Conservation (phyloP, 768 basidiomycete species). For the Tricholoma matsutake region DNA sequence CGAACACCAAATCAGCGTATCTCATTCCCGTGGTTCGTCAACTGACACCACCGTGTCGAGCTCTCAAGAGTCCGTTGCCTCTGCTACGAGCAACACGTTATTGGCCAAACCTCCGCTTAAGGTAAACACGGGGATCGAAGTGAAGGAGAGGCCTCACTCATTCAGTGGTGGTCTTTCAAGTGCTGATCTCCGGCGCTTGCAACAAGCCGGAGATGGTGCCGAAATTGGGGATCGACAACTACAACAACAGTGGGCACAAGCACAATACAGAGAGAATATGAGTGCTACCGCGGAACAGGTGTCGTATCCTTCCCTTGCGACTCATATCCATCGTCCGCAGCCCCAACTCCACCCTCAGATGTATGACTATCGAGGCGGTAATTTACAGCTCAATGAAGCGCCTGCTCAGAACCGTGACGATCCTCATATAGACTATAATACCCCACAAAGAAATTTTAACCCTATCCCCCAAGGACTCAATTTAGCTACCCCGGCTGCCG, state of each 20-base stretch:
- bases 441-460: slow-evolving; percentile 56
- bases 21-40: slow-evolving; percentile 83
- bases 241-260: slow-evolving; percentile 48
- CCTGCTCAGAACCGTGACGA: slow-evolving; percentile 40
- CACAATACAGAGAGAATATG: slow-evolving; percentile 44
- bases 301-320: slow-evolving; percentile 68
- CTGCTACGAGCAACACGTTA: slow-evolving; percentile 54
- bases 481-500: slow-evolving; percentile 32
- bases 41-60: slow-evolving; percentile 66
- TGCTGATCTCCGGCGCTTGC: slow-evolving; percentile 72
- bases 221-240: slow-evolving; percentile 35
- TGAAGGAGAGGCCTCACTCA: slow-evolving; percentile 77
- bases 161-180: slow-evolving; percentile 76
- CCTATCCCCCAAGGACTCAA: slow-evolving; percentile 33
- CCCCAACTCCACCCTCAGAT: slow-evolving; percentile 43
- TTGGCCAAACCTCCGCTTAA: slow-evolving; percentile 56
- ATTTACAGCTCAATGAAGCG: slow-evolving; percentile 30
- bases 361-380: slow-evolving; percentile 46
- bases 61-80: slow-evolving; percentile 53
- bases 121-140: slow-evolving; percentile 47
- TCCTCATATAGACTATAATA: slow-evolving; percentile 52
- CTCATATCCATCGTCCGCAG: slow-evolving; percentile 52
- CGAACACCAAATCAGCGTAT: slow-evolving; percentile 62
- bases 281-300: slow-evolving; percentile 41
- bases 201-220: slow-evolving; percentile 55